Conservation (phyloP, 768 basidiomycete genomes). For the Leccinellum albellum region DNA sequence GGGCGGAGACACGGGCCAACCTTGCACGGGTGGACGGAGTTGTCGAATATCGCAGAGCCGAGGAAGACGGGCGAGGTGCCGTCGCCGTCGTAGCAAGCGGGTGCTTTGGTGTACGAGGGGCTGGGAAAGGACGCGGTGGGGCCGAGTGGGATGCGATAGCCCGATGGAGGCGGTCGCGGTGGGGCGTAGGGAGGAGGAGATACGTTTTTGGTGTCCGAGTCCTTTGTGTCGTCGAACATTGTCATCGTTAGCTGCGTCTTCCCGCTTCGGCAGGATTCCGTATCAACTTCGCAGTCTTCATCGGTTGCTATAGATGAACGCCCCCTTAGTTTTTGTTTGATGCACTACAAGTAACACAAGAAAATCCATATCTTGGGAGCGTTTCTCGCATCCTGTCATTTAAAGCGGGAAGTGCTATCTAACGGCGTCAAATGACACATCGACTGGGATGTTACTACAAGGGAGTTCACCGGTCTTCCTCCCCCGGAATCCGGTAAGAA, state of each 20-base stretch:
- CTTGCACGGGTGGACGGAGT: slow-evolving; percentile 82
- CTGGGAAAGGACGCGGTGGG: slow-evolving; percentile 38
- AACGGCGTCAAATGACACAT: slow-evolving; percentile 15
- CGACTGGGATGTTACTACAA: slow-evolving; percentile 11
- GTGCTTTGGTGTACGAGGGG: slow-evolving; percentile 39
- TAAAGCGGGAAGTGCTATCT: slow-evolving; percentile 18
- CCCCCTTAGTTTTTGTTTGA: neutral
- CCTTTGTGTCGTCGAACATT: slow-evolving; percentile 4
- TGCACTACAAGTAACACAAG: no score
- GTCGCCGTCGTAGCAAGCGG: slow-evolving; percentile 56
- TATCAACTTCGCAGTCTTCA: no score
- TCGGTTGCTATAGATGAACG: no score
- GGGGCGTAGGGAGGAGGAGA: slow-evolving; percentile 22
- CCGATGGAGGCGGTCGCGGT: slow-evolving; percentile 50
- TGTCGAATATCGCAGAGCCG: slow-evolving; percentile 65
- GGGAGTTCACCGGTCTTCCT: slow-evolving; percentile 10
- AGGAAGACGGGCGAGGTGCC: slow-evolving; percentile 59
- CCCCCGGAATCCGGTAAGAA: slow-evolving; percentile 4
- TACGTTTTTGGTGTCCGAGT: slow-evolving; percentile 7
- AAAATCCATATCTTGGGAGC: no score
- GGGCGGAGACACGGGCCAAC: slow-evolving; percentile 57
- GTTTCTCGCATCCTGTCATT: neutral
- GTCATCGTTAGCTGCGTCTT: slow-evolving; percentile 4
- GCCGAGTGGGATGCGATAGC: slow-evolving; percentile 58
- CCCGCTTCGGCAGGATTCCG: no score